Evolutionary conservation across 2,329 filamentous ascomycete genomes (phyloP).

Genomic region (Fusarium nygamai): DNA sequence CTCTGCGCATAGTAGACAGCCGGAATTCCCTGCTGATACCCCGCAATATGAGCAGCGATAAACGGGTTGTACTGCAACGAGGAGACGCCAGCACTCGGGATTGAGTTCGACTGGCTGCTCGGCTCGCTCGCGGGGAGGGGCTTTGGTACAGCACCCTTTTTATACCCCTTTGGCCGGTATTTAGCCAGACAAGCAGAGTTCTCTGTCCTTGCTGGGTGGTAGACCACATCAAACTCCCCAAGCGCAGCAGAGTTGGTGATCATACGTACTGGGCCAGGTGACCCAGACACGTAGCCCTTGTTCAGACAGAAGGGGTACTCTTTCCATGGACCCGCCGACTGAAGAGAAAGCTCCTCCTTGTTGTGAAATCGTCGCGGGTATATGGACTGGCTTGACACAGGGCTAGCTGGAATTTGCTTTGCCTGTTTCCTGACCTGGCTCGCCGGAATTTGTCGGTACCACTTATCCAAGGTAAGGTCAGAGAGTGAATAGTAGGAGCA

Average conservation of each 20-base stretch:
- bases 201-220: background rate
- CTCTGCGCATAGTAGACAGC: background rate
- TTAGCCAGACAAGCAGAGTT: background rate
- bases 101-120: background rate
- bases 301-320: constrained; percentile 23
- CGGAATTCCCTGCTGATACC: background rate
- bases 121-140: background rate
- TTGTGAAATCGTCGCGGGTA: constrained; percentile 12
- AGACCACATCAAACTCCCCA: background rate
- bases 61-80: background rate
- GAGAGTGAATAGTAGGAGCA: constrained; percentile 20
- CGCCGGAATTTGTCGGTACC: constrained; percentile 12
- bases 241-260: background rate
- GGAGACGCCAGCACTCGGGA: background rate
- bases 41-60: background rate
- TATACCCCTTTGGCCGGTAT: constrained; percentile 19
- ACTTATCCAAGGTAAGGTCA: background rate
- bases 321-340: background rate
- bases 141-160: background rate
- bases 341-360: background rate
- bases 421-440: constrained; percentile 15
- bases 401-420: background rate
- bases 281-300: background rate
- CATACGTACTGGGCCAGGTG: constrained; percentile 14
- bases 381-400: background rate